Percentiles rank a stretch among this genome's conserved stretches.
Conservation (phyloP, 352 stramenopile species). For the Phytophthora hybrid region DNA sequence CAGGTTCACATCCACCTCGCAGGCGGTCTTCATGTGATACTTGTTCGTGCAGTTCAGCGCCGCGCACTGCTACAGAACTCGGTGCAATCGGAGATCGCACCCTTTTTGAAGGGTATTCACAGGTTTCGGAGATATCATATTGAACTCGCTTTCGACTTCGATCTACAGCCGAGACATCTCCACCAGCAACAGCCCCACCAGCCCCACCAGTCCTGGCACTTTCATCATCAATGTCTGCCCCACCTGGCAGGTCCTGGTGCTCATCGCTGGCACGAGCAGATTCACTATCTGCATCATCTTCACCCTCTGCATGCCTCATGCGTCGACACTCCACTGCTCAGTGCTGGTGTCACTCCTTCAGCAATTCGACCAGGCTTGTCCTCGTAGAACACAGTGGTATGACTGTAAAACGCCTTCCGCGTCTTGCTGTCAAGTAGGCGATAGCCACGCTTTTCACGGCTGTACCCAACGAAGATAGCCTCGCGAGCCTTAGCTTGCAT, state of each 20-base stretch:
- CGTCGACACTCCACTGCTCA: not conserved
- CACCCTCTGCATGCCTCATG: not conserved
- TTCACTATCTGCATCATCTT: not conserved
- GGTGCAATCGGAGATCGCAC: not conserved
- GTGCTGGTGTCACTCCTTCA: not conserved
- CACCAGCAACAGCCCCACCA: not conserved
- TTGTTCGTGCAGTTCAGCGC: conserved; percentile 1
- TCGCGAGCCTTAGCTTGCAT: conserved; percentile 17
- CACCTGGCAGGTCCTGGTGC: conserved; percentile 10
- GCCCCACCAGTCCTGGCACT: conserved; percentile 12
- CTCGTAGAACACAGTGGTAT: conserved; percentile 18
- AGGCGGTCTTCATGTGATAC: not conserved
- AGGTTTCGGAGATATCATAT: not conserved
- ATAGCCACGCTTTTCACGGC: conserved; percentile 8
- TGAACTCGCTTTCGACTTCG: not conserved
- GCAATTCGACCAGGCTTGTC: conserved; percentile 9
- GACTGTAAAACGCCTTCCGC: conserved; percentile 7
- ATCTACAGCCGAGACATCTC: not conserved
- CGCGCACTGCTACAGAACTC: not conserved
- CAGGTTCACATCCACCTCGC: not conserved
- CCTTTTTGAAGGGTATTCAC: not conserved
- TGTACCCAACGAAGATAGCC: conserved; percentile 10
- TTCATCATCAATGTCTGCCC: conserved; percentile 4
- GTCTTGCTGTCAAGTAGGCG: conserved; percentile 4
- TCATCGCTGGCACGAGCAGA: not conserved